Conservation (phyloP, 345 rosid genomes). For the Salix viminalis region DNA sequence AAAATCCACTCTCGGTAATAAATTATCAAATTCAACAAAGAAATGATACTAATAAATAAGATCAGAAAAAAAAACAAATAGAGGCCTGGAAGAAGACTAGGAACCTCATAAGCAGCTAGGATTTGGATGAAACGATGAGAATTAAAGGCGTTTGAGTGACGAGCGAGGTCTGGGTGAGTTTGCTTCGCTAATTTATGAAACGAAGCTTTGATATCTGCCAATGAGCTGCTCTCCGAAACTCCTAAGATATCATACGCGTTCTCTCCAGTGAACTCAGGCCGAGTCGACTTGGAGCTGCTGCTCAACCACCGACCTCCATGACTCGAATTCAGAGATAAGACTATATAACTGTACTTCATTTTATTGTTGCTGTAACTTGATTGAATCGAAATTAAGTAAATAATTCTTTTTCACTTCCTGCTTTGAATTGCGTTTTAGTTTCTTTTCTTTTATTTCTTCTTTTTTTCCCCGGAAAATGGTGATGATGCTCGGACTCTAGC, state of each 20-base stretch:
- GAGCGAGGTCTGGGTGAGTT: slow-evolving; percentile 82
- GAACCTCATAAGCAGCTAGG: slow-evolving; percentile 91
- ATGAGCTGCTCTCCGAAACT: slow-evolving; percentile 61
- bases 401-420: slow-evolving; percentile 20
- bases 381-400: slow-evolving; percentile 10
- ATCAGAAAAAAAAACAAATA: neutral
- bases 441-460: neutral
- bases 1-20: no score
- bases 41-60: neutral
- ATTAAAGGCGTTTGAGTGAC: slow-evolving; percentile 39
- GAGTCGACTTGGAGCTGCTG: slow-evolving; percentile 42
- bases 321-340: slow-evolving; percentile 16
- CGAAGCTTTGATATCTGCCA: slow-evolving; percentile 79
- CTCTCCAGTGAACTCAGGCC: slow-evolving; percentile 48
- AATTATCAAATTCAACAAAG: no score
- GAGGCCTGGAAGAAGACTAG: neutral
- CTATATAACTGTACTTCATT: neutral
- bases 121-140: slow-evolving; percentile 71
- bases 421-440: neutral
- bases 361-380: slow-evolving; percentile 11
- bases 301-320: slow-evolving; percentile 42
- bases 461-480: neutral
- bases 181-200: slow-evolving; percentile 79
- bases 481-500: no score
- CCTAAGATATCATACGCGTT: slow-evolving; percentile 76